phyloP scores from a whole-genome alignment of 2,329 filamentous ascomycete genomes.

The Neurospora sp. region DNA sequence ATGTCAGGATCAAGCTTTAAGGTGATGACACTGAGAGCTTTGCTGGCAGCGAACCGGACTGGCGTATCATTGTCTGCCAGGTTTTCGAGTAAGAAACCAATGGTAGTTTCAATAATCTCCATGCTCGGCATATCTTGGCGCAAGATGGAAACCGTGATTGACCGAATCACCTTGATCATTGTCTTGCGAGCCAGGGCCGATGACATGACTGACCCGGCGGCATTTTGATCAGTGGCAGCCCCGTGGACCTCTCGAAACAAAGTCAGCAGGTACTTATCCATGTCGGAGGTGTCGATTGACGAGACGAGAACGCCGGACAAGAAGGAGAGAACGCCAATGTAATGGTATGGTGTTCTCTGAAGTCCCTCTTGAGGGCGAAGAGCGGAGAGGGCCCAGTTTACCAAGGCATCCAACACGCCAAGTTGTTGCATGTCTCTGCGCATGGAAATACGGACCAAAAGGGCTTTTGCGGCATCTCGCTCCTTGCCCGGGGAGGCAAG shows the following conservation, averaged over 20 bases:
- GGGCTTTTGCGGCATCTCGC: conserved; percentile 71
- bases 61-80: conserved; percentile 84
- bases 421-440: conserved; percentile 79
- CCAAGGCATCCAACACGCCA: conserved; percentile 56
- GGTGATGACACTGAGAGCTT: conserved; percentile 80
- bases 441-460: conserved; percentile 74
- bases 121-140: conserved; percentile 35
- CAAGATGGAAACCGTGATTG: conserved; percentile 57
- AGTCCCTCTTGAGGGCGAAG: conserved; percentile 36
- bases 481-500: conserved; percentile 74
- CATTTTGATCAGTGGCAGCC: conserved; percentile 35
- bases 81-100: conserved; percentile 69
- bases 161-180: conserved; percentile 75
- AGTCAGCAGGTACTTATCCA: conserved; percentile 52
- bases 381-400: conserved; percentile 58
- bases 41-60: conserved; percentile 82
- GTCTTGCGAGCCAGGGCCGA: conserved; percentile 76
- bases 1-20: conserved; percentile 70
- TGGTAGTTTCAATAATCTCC: conserved; percentile 64
- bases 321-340: conserved; percentile 70
- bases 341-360: conserved; percentile 55
- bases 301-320: conserved; percentile 61
- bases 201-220: conserved; percentile 46
- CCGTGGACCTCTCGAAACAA: conserved; percentile 58
- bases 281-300: conserved; percentile 63